Evolutionary conservation across 2,329 filamentous ascomycete species (phyloP).

Genomic region (Drechmeria coniospora): DNA sequence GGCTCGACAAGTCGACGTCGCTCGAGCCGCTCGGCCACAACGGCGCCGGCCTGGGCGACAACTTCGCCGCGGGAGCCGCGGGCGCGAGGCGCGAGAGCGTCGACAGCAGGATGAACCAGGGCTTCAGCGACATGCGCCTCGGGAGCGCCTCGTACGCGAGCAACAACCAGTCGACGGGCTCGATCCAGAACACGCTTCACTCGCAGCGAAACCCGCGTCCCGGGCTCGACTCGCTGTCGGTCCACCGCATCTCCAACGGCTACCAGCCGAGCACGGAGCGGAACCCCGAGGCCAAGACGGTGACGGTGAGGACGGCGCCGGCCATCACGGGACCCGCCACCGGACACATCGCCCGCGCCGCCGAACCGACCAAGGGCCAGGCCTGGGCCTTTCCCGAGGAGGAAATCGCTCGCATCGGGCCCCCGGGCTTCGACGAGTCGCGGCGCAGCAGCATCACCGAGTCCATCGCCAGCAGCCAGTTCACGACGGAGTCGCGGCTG

Average conservation of each 20-base stretch:
- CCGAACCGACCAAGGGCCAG: constrained; percentile 67
- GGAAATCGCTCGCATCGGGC: constrained; percentile 36
- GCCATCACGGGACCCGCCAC: constrained; percentile 58
- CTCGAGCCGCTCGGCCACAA: constrained; percentile 17
- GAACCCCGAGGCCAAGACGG: constrained; percentile 38
- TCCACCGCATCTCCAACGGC: constrained; percentile 48
- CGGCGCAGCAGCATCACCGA: constrained; percentile 63
- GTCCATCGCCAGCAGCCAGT: constrained; percentile 66
- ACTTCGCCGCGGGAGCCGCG: constrained; percentile 23
- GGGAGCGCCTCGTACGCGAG: constrained; percentile 56
- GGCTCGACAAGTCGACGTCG: constrained; percentile 25
- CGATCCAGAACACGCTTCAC: constrained; percentile 55
- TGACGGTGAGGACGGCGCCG: constrained; percentile 50
- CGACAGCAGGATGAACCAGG: constrained; percentile 62
- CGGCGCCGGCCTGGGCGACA: constrained; percentile 17
- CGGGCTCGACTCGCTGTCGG: constrained; percentile 33
- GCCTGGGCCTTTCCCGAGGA: constrained; percentile 75
- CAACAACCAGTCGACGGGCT: constrained; percentile 62
- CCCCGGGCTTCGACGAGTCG: constrained; percentile 41
- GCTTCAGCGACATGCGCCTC: constrained; percentile 54
- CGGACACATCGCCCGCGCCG: constrained; percentile 51
- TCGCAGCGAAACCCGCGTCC: constrained; percentile 47
- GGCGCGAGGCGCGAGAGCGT: constrained; percentile 58
- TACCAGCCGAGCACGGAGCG: constrained; percentile 46
- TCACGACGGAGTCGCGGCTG: constrained; percentile 56